Evolutionary conservation across 805 yeast species (phyloP).

Genomic region (Komagataella populi): DNA sequence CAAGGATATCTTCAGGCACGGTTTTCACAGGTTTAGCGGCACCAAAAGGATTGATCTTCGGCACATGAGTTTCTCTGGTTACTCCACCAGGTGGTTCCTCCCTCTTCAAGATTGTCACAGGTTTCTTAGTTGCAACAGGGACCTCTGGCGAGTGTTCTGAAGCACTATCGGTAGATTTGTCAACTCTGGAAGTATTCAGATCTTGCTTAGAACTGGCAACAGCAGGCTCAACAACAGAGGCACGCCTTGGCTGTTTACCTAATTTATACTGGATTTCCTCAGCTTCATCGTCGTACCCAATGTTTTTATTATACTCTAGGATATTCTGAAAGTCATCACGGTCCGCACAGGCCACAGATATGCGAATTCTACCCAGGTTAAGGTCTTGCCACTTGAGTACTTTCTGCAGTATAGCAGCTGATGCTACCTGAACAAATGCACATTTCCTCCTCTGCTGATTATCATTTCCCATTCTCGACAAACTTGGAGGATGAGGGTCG

Average conservation of each 20-base stretch:
- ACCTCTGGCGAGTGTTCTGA: neutral
- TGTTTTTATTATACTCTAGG: slow-evolving; percentile 13
- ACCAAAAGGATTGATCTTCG: slow-evolving; percentile 63
- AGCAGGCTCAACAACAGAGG: neutral
- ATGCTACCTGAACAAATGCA: slow-evolving; percentile 47
- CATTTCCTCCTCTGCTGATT: slow-evolving; percentile 31
- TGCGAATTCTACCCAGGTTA: slow-evolving; percentile 20
- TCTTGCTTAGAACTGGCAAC: neutral
- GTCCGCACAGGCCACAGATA: slow-evolving; percentile 20
- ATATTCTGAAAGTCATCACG: slow-evolving; percentile 23
- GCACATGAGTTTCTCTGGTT: slow-evolving; percentile 8
- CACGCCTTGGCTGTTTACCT: neutral
- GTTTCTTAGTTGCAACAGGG: neutral
- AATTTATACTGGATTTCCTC: neutral
- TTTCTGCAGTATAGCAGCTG: slow-evolving; percentile 37
- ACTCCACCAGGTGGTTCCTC: neutral
- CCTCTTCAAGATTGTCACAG: neutral
- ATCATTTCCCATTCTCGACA: slow-evolving; percentile 25
- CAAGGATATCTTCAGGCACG: slow-evolving; percentile 14
- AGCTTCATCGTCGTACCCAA: slow-evolving; percentile 14
- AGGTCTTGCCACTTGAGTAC: slow-evolving; percentile 54
- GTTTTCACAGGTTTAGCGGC: slow-evolving; percentile 54
- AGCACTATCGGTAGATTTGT: neutral
- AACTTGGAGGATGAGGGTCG: slow-evolving; percentile 16
- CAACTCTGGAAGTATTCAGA: neutral